Evolutionary conservation across 2,329 filamentous ascomycete species (phyloP), one percentile per base, ranked within the genome.

Genomic region (Aspergillus transmontanensis): DNA sequence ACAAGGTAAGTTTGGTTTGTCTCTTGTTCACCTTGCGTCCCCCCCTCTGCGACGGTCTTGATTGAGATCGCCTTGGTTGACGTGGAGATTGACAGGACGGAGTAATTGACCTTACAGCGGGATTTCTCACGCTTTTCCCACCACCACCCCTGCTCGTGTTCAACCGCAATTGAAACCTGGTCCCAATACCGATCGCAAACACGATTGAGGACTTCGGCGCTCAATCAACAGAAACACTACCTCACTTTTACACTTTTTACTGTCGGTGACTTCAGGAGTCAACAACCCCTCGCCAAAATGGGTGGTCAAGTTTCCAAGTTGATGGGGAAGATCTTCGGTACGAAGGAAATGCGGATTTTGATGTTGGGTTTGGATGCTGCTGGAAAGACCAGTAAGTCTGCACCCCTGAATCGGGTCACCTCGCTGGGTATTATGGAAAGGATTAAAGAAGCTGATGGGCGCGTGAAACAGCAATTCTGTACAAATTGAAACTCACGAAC

Each of bases 271-370:
- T 54, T 57, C 62, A 62, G 53, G 48, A 61, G 62, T 68, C 68
- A 61, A 60, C 58, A 62, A 55, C 58, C 59, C 62, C 19, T 60
- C 63, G 67, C 69, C 73, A 90, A 79, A 71, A 98, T 98, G 94
- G 94, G 94, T 83, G 91, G 90, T 76, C 90, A 92, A 82, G 86
- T 97, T 80, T 96, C 93, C 74, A 97, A 96, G 84, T 90, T 97
- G 83, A 94, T 97, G 90, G 92, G 92, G 82, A 97, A 96, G 89
- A 92, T 98, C 85, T 98, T 97, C 85, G 94, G 94, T 82, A 96
- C 94, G 71, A 97, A 97, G 86, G 94, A 98, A 84, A 97, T 98
- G 93, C 91, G 94, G 76, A 90, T 99, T 79, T 85, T 98, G 78
- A 99, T 99, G 95, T 86, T 99, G 73, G 95, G 95, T 73, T 88